These are phyloP conservation scores for Pseudogymnoascus sp. DNA, from an alignment of 2,329 filamentous ascomycete genomes.

Conservation along the genomic window DNA sequence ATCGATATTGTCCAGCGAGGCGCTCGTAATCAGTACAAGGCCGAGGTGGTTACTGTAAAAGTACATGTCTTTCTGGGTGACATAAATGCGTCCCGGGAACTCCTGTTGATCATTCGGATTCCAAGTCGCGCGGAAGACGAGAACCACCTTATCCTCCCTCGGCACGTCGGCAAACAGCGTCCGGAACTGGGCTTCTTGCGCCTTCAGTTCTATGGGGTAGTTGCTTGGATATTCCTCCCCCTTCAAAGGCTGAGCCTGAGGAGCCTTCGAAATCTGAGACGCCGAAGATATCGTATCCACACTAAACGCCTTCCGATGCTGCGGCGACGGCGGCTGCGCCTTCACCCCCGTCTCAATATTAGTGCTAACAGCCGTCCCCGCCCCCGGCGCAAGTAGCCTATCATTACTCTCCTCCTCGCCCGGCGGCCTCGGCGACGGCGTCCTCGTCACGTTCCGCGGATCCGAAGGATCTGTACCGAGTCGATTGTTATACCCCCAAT, in stretches of 20 bases:
- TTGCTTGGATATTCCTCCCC: constrained; percentile 54
- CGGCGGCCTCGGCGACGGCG: not conserved
- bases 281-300: constrained; percentile 16
- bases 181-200: constrained; percentile 88
- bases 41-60: constrained; percentile 96
- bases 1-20: constrained; percentile 67
- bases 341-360: constrained; percentile 2
- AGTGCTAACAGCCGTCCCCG: not conserved
- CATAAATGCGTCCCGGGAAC: constrained; percentile 78
- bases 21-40: constrained; percentile 73
- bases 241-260: not conserved
- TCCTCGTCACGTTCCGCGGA: not conserved
- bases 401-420: not conserved
- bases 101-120: constrained; percentile 66
- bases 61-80: constrained; percentile 81
- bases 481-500: constrained; percentile 66
- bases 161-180: constrained; percentile 80
- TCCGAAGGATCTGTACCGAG: constrained; percentile 26
- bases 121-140: constrained; percentile 90
- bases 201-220: constrained; percentile 75
- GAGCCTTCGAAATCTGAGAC: constrained; percentile 16
- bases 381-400: not conserved
- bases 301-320: constrained; percentile 26
- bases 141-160: constrained; percentile 70
- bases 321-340: not conserved